Conservation (phyloP, 2,329 filamentous ascomycete genomes). For the Escovopsis sp. region DNA sequence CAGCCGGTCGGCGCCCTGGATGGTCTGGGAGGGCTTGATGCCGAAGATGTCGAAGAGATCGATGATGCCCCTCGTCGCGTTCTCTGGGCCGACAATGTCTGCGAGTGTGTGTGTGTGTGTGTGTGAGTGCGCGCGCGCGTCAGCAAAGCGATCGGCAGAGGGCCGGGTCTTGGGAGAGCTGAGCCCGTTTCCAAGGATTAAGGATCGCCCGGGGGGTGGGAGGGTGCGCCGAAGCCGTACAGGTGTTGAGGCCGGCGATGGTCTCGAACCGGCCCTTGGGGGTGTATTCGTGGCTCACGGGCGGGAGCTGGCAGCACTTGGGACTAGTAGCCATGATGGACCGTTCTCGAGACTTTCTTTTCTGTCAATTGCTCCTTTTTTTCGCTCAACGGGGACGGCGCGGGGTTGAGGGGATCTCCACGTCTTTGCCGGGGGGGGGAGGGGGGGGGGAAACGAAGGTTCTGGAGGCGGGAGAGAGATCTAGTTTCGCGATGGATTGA, state of each 20-base stretch:
- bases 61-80: conserved; percentile 24
- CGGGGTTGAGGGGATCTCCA: neutral
- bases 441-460: neutral
- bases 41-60: conserved; percentile 35
- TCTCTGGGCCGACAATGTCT: conserved; percentile 22
- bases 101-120: neutral
- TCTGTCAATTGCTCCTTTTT: no score
- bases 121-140: neutral
- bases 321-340: conserved; percentile 8
- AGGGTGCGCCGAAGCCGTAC: conserved; percentile 12
- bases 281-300: conserved; percentile 24
- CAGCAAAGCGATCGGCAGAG: neutral
- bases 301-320: conserved; percentile 19
- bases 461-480: neutral
- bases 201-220: no score
- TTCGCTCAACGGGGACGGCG: neutral
- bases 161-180: no score
- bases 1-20: conserved; percentile 33
- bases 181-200: neutral
- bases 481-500: neutral
- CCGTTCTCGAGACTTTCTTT: neutral
- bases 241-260: conserved; percentile 27
- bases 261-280: conserved; percentile 26
- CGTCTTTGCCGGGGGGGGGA: no score
- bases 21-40: conserved; percentile 24